Percentiles rank a stretch among this genome's conserved stretches.
Conservation (phyloP, 106 monocot species). For the Dendrobium chrysotoxum region DNA sequence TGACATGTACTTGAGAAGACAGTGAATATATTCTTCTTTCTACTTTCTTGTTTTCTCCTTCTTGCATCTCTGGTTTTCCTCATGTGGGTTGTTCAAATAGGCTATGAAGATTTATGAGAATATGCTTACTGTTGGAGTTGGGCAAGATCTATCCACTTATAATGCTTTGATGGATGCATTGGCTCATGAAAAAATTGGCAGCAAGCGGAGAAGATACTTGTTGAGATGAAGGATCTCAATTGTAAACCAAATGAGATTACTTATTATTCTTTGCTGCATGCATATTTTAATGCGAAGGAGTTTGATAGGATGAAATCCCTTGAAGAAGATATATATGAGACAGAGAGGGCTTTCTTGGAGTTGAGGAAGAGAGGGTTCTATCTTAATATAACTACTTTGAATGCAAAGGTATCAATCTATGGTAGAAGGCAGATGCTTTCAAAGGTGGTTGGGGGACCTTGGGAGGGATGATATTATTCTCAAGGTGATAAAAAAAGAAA, state of each 20-base stretch:
- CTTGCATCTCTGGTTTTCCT: no score
- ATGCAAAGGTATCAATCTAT: conserved; percentile 94
- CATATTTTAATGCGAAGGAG: conserved; percentile 81
- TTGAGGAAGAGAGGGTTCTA: conserved; percentile 65
- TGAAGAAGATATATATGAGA: conserved; percentile 69
- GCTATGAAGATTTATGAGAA: conserved; percentile 88
- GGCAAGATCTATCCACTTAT: conserved; percentile 87
- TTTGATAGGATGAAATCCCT: conserved; percentile 39
- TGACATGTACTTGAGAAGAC: no score
- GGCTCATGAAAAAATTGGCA: conserved; percentile 83
- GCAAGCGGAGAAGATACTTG: conserved; percentile 72
- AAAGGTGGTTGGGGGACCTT: conserved; percentile 69
- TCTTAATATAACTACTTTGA: conserved; percentile 74
- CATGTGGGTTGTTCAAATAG: conserved; percentile 72
- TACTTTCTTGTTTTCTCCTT: no score
- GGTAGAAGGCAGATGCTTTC: conserved; percentile 64
- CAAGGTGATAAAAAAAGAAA: conserved; percentile 52
- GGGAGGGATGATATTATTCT: conserved; percentile 66
- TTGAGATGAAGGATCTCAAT: conserved; percentile 67
- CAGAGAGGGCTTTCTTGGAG: conserved; percentile 69
- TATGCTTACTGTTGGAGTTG: conserved; percentile 74
- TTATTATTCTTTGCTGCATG: conserved; percentile 88
- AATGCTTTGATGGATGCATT: conserved; percentile 87
- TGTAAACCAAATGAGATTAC: conserved; percentile 80
- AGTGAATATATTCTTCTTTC: no score